phyloP scores from a whole-genome alignment of 345 rosid genomes.

The Pseudoturritis turrita region DNA sequence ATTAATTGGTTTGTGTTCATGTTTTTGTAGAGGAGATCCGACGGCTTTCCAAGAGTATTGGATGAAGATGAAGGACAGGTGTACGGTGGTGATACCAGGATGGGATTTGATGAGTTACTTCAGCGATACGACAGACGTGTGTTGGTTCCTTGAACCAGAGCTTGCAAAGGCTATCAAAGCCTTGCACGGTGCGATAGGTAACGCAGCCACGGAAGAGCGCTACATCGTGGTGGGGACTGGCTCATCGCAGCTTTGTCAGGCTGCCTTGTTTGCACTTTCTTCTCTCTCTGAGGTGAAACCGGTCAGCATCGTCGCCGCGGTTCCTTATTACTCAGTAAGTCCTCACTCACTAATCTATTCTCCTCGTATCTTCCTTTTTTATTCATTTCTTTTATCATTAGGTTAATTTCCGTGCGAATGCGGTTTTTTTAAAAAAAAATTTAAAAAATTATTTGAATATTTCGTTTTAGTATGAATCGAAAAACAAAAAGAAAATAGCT shows the following conservation, averaged over 20 bases:
- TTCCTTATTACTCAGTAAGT: conserved; percentile 82
- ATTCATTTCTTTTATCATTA: neutral
- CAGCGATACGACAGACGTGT: conserved; percentile 41
- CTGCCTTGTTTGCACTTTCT: conserved; percentile 64
- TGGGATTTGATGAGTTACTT: conserved; percentile 80
- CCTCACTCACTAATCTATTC: neutral
- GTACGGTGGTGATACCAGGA: conserved; percentile 51
- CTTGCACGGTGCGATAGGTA: conserved; percentile 55
- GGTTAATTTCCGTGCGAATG: too few species aligned
- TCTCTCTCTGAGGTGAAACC: conserved; percentile 42
- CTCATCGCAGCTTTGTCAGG: conserved; percentile 69
- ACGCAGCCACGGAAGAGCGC: conserved; percentile 48
- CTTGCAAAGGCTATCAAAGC: conserved; percentile 60
- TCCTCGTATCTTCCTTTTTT: neutral
- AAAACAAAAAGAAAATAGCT: too few species aligned
- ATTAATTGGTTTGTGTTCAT: neutral
- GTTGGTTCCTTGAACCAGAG: conserved; percentile 77
- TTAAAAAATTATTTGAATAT: too few species aligned
- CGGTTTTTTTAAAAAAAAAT: too few species aligned
- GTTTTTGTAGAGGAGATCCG: conserved; percentile 73
- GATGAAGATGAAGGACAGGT: conserved; percentile 50
- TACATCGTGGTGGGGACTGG: conserved; percentile 77
- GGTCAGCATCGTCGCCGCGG: conserved; percentile 64
- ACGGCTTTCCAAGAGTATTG: conserved; percentile 58
- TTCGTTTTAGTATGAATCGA: too few species aligned